Evolutionary conservation across 495 filamentous ascomycete genomes (phyloP), one percentile per base, ranked within the genome.

Genomic region (Hypoxylon trugodes): DNA sequence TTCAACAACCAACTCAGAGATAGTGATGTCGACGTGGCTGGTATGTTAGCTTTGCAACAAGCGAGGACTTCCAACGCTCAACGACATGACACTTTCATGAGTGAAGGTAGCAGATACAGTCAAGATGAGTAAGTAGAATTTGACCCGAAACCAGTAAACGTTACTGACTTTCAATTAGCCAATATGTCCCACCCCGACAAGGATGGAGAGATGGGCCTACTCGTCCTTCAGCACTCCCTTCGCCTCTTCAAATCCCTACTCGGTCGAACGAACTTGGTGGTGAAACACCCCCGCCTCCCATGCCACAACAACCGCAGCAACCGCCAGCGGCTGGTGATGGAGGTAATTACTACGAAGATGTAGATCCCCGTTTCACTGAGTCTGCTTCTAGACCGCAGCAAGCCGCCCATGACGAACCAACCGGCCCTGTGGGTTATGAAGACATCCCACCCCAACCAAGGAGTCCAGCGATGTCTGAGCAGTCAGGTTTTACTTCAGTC

Each of bases 281-380:
- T 37, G 66, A 57, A 49, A 71, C 65, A 59, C 71, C 66, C 45
- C 66, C 71, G 41, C 71, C 67, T 24, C 69, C 66, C 57, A 65
- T 51, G 64, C 69, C 68, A 42, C 49, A 66, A 73, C 49, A 70
- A 60, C 56, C 54, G 49, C 55, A 68, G 59, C 42, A 46, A 15
- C 18, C 26, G 10, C 38, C 68, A 57, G 46, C 76, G 59, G 43
- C 68, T 49, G 61, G 73, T 76, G 83, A 74, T 72, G 69, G 38
- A 73, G 84, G 43, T 71, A 75, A 83, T 55, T 97, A 97, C 75
- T 96, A 94, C 71, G 95, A 98, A 82, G 95, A 97, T 72, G 89
- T 95, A 15, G 93, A 96, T 54, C 95, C 95, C 18, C 89, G 88
- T 35, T 98, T 97, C 72, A 89, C 78, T 36, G 71, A 76, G 19